A percentile compares a stretch with the other conserved stretches of the same genome.
These are phyloP conservation scores for Parasarocladium wereldwijsianum DNA, from an alignment of 2,329 filamentous ascomycete species.

Conservation along the genomic window DNA sequence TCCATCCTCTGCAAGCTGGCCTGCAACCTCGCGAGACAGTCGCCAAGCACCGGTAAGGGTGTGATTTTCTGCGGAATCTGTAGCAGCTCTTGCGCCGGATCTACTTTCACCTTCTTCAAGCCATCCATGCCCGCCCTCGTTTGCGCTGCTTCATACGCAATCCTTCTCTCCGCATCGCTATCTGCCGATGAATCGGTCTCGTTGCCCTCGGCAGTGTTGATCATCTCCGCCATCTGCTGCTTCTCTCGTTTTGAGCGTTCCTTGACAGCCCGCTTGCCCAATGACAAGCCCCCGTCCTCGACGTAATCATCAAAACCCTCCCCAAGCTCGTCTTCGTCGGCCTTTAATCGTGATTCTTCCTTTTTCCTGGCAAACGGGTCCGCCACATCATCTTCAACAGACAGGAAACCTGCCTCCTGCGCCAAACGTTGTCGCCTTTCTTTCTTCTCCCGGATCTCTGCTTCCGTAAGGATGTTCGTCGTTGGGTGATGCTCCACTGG, in stretches of 20 bases:
- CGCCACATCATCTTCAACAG: constrained; percentile 45
- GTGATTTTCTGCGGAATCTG: constrained; percentile 60
- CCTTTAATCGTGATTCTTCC: constrained; percentile 58
- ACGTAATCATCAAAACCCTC: constrained; percentile 91
- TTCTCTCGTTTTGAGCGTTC: constrained; percentile 53
- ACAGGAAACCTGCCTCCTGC: constrained; percentile 50
- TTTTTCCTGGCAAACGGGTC: constrained; percentile 33
- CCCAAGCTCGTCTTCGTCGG: constrained; percentile 81
- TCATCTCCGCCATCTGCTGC: constrained; percentile 70
- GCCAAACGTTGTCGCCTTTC: constrained; percentile 72
- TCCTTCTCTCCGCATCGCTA: constrained; percentile 54
- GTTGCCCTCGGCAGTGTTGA: constrained; percentile 60
- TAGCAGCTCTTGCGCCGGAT: constrained; percentile 22
- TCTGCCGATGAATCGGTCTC: constrained; percentile 52
- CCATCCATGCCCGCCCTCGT: constrained; percentile 77
- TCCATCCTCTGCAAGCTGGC: constrained; percentile 49
- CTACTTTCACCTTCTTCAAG: constrained; percentile 29
- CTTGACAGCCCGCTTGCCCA: constrained; percentile 66
- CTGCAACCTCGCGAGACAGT: constrained; percentile 50
- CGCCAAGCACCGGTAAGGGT: constrained; percentile 58
- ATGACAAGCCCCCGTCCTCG: constrained; percentile 64
- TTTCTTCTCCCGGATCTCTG: constrained; percentile 84
- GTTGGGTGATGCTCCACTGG: constrained; percentile 12
- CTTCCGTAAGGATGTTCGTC: constrained; percentile 57
- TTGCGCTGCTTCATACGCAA: constrained; percentile 78